Base-by-base conservation (phyloP, 176 grass and related monocot species). In the Hsuehochloa calcarea region DNA sequence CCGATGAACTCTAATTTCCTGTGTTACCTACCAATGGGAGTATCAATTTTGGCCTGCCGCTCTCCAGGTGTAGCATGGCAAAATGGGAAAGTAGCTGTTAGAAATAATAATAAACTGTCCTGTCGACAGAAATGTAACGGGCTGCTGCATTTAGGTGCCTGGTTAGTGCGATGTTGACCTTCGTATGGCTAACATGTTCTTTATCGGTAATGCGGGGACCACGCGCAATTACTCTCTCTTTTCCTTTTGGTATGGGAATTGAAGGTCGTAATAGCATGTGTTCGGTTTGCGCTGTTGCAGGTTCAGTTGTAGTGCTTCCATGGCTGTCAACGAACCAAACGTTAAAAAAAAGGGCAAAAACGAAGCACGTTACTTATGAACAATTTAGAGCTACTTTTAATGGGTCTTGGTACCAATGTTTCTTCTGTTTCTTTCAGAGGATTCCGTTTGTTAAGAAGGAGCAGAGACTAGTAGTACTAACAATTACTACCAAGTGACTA, bases 111-210 rank as follows among this genome's bases (percentile, higher is more conserved):
- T 10, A n/a, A 17, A 4, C 39, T 72, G 80, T 72, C 37, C 16
- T 60, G 67, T 60, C 23, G 38, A 60, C 51, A 59, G 22, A 27
- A 40, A 58, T 22, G 22, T 6, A 29, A 12, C 0, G 13, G 3
- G 45, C 6, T 6, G 25, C 8, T 9, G 0, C 29, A 39, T 55
- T 61, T 38, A 50, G 11, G 81, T 45, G 54, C 16, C 5, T 13
- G 46, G 51, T 14, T 70, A 81, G 77, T 74, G 78, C 85, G 60
- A 22, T 68, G 78, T 66, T 75, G 85, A 81, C 78, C 25, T 72
- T 22, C 29, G 31, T 39, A 35, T 80, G 75, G 66, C 67, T 5
- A 25, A 20, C 51, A 13, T 26, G 54, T 25, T 50, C 10, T 26
- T 10, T 51, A 38, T 54, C 25, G 45, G 10, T 29, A 12, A 27